A percentile compares a stretch with the other conserved stretches of the same genome.
These are phyloP conservation scores for Sambucus nigra DNA, from an alignment of 129 eudicot species.

Conservation along the genomic window DNA sequence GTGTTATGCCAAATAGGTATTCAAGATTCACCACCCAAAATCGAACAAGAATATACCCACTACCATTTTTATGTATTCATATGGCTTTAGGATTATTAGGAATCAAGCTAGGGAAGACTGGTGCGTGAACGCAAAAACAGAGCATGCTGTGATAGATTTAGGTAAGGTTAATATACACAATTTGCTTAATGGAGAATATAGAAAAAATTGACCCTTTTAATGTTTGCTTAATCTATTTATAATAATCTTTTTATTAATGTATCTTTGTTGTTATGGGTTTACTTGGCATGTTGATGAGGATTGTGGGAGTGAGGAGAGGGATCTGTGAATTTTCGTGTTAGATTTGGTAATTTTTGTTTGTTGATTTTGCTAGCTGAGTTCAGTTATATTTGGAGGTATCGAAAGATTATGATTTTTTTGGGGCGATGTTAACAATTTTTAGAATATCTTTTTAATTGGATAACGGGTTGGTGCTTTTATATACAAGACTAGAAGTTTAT, in stretches of 20 bases:
- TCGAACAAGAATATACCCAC: no score
- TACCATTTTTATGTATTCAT: no score
- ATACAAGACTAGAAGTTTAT: neutral
- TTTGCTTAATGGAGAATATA: no score
- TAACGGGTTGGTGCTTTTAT: neutral
- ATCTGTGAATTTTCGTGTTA: slow-evolving; percentile 24
- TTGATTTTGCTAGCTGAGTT: slow-evolving; percentile 1
- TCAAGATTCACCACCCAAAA: no score
- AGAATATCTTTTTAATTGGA: neutral
- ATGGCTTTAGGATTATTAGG: no score
- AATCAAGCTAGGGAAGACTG: no score
- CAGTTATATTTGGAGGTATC: neutral
- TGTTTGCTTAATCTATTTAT: slow-evolving; percentile 1
- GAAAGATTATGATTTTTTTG: slow-evolving; percentile 2
- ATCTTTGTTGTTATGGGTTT: neutral
- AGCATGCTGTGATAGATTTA: no score
- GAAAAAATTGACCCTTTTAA: neutral
- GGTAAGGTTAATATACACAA: no score
- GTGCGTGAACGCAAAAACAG: no score
- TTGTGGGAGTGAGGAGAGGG: slow-evolving; percentile 16
- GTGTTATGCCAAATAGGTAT: no score
- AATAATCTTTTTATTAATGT: neutral
- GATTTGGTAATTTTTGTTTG: slow-evolving; percentile 10
- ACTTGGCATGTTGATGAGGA: slow-evolving; percentile 8
- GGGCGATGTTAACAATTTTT: no score